These are phyloP conservation scores for Mycena floridula DNA, from an alignment of 768 basidiomycete species.

Conservation along the genomic window DNA sequence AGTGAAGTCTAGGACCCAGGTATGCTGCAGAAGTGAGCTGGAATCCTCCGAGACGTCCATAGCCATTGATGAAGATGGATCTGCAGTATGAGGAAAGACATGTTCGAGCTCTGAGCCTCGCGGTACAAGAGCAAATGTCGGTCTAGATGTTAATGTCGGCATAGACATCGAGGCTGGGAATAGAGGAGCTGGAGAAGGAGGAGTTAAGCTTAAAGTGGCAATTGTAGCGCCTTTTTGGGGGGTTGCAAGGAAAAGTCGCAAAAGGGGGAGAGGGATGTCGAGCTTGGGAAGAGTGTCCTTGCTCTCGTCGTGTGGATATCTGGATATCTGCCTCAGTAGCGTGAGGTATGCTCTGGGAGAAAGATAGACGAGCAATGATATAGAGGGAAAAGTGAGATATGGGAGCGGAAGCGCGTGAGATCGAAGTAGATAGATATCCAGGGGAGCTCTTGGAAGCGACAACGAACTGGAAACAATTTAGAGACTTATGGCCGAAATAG, in stretches of 20 bases:
- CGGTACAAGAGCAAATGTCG: constrained; percentile 48
- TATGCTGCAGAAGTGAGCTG: constrained; percentile 23
- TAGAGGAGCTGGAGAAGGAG: constrained; percentile 27
- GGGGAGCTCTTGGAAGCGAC: constrained; percentile 35
- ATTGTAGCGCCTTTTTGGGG: constrained; percentile 43
- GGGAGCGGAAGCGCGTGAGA: constrained; percentile 67
- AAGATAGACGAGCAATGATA: constrained; percentile 67
- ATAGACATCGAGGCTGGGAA: constrained; percentile 40
- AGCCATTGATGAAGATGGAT: constrained; percentile 22
- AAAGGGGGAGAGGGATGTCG: constrained; percentile 46
- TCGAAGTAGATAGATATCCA: constrained; percentile 68
- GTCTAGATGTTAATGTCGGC: constrained; percentile 37
- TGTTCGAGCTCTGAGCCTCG: constrained; percentile 43
- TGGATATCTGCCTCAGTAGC: constrained; percentile 36
- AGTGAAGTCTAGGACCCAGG: constrained; percentile 75
- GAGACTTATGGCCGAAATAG: constrained; percentile 5
- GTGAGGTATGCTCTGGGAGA: constrained; percentile 67
- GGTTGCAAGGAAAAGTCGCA: constrained; percentile 40
- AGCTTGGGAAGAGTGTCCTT: constrained; percentile 20
- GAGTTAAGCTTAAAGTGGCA: constrained; percentile 43
- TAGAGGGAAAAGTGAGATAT: constrained; percentile 58
- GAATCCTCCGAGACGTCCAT: constrained; percentile 8
- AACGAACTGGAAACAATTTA: constrained; percentile 27
- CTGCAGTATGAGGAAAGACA: constrained; percentile 37
- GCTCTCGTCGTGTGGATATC: constrained; percentile 4